Evolutionary conservation across 2,329 filamentous ascomycete species (phyloP).

Genomic region (Colletotrichum theobromicola): DNA sequence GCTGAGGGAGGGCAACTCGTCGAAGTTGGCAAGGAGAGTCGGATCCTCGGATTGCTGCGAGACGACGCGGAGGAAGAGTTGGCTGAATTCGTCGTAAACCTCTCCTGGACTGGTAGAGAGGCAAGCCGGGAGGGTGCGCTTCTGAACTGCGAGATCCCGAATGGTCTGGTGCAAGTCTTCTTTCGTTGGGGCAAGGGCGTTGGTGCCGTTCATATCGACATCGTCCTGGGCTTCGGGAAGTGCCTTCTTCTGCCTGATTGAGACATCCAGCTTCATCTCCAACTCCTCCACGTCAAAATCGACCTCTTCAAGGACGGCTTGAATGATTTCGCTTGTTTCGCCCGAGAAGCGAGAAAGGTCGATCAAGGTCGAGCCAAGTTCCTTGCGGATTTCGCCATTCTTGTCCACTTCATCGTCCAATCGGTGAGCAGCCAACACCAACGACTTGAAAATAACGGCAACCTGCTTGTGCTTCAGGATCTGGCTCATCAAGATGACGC

Average conservation of each 20-base stretch:
- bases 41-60: constrained; percentile 45
- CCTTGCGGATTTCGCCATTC: constrained; percentile 62
- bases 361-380: constrained; percentile 71
- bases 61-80: constrained; percentile 61
- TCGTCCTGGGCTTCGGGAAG: constrained; percentile 57
- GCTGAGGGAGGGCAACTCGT: constrained; percentile 59
- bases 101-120: constrained; percentile 54
- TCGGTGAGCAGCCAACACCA: constrained; percentile 66
- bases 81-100: constrained; percentile 63
- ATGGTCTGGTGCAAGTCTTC: constrained; percentile 46
- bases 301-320: constrained; percentile 68
- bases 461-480: constrained; percentile 69
- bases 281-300: constrained; percentile 76
- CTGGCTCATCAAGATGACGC: constrained; percentile 63
- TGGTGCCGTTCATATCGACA: constrained; percentile 49
- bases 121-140: constrained; percentile 52
- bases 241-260: constrained; percentile 63
- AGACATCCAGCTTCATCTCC: constrained; percentile 76
- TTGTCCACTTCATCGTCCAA: constrained; percentile 60
- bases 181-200: constrained; percentile 29
- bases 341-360: constrained; percentile 65
- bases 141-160: constrained; percentile 40
- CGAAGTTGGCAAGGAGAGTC: constrained; percentile 53
- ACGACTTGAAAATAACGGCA: constrained; percentile 67
- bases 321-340: constrained; percentile 66